phyloP scores from a whole-genome alignment of 768 basidiomycete genomes.

The Coprinopsis cinerea region DNA sequence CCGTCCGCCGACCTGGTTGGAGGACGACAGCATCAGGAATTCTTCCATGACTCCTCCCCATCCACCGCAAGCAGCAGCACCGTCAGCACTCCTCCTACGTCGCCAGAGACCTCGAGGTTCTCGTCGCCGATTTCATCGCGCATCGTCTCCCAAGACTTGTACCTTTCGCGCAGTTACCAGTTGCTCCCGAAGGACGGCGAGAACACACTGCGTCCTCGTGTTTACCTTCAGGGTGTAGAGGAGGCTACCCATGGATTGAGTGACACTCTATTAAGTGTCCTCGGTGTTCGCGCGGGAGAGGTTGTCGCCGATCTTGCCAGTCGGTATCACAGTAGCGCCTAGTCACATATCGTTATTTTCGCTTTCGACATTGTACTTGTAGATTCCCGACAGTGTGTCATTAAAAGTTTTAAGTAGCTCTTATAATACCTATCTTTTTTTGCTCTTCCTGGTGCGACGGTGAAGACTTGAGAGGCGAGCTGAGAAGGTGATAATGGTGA shows the following conservation, averaged over 20 bases:
- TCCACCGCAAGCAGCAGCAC: slow-evolving; percentile 18
- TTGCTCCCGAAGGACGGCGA: slow-evolving; percentile 26
- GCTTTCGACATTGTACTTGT: neutral
- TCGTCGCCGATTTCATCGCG: slow-evolving; percentile 13
- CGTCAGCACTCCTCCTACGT: slow-evolving; percentile 19
- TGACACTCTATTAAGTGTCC: slow-evolving; percentile 42
- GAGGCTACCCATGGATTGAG: slow-evolving; percentile 35
- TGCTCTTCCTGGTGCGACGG: too few species aligned
- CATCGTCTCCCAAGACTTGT: slow-evolving; percentile 19
- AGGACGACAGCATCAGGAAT: slow-evolving; percentile 14
- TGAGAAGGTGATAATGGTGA: too few species aligned
- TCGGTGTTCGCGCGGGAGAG: slow-evolving; percentile 39
- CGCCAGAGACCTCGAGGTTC: slow-evolving; percentile 19
- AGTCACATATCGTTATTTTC: slow-evolving; percentile 2
- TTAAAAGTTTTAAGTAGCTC: too few species aligned
- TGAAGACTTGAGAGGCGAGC: too few species aligned
- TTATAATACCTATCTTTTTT: too few species aligned
- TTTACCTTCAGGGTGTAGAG: slow-evolving; percentile 33
- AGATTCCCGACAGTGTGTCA: too few species aligned
- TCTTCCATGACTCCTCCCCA: neutral
- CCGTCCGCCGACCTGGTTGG: slow-evolving; percentile 15
- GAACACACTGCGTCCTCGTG: slow-evolving; percentile 17
- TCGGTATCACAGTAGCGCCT: slow-evolving; percentile 15
- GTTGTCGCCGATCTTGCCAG: slow-evolving; percentile 32
- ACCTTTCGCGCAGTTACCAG: slow-evolving; percentile 37